Conservation (phyloP, 164 flowering plant genomes). For the Buxus sempervirens region DNA sequence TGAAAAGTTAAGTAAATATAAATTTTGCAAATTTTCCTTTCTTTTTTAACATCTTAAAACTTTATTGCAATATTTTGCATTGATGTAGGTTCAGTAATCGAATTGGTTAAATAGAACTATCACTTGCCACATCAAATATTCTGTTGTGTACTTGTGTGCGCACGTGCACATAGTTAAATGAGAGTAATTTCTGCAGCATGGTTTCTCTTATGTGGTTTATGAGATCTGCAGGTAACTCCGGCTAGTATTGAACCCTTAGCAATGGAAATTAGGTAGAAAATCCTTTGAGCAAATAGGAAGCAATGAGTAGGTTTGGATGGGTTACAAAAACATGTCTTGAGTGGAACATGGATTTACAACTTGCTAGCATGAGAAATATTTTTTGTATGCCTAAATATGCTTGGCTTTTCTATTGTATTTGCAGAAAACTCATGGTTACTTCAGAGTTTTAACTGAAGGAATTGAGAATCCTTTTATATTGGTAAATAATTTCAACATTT, state of each 20-base stretch:
- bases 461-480: constrained; percentile 21
- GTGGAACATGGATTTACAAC: neutral
- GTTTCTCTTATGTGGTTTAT: no score
- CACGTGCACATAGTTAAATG: no score
- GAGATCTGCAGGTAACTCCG: constrained; percentile 39
- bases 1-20: no score
- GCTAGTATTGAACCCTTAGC: constrained; percentile 36
- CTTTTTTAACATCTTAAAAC: no score
- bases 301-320: constrained; percentile 18
- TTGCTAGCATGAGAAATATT: neutral
- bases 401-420: constrained; percentile 10
- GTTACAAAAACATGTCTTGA: neutral
- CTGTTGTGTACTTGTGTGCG: no score
- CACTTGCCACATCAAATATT: no score
- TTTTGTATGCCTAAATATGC: no score
- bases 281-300: constrained; percentile 39
- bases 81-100: no score
- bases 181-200: neutral
- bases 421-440: constrained; percentile 28
- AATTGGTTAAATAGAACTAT: no score
- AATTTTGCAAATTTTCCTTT: no score
- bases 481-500: no score
- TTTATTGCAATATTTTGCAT: no score
- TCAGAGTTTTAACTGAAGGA: constrained; percentile 17
- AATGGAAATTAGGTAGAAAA: constrained; percentile 27